These are phyloP conservation scores for Colletotrichum acutatum DNA, from an alignment of 2,329 filamentous ascomycete genomes.

Conservation along the genomic window DNA sequence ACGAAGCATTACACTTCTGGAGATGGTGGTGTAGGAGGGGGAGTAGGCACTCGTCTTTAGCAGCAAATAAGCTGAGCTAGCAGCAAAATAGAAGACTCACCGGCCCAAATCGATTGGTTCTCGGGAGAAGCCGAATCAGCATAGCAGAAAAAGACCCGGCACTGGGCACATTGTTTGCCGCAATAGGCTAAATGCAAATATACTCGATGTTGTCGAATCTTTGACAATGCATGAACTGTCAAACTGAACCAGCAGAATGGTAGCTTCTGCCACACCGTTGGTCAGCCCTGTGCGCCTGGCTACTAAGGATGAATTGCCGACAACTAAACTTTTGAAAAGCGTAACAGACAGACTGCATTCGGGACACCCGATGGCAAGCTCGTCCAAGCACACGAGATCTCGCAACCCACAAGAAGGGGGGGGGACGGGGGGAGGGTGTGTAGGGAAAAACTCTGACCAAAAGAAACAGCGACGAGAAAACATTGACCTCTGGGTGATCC, in stretches of 20 bases:
- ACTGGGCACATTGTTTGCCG: not conserved
- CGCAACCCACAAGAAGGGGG: not conserved
- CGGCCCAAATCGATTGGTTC: not conserved
- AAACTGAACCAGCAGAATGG: not conserved
- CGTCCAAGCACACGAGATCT: slow-evolving; percentile 11
- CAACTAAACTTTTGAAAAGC: slow-evolving; percentile 5
- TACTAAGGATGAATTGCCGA: slow-evolving; percentile 1
- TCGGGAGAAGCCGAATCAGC: not conserved
- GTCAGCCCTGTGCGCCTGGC: not conserved
- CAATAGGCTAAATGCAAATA: not conserved
- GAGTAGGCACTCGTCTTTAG: not conserved
- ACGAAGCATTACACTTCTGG: slow-evolving; percentile 53
- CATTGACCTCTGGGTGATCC: slow-evolving; percentile 1
- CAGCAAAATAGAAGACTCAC: not conserved
- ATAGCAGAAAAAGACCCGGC: not conserved
- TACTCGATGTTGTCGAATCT: not conserved
- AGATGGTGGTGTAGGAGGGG: not conserved
- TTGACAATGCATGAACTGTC: slow-evolving; percentile 10
- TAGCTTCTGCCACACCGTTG: not conserved
- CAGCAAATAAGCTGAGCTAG: not conserved
- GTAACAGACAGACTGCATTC: slow-evolving; percentile 4
- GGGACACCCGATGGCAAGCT: not conserved
- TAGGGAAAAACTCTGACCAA: slow-evolving; percentile 3
- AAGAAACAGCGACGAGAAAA: slow-evolving; percentile 3
- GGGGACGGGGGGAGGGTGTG: not conserved